phyloP scores from a whole-genome alignment of 2,329 filamentous ascomycete genomes.

The Thelonectria olida region DNA sequence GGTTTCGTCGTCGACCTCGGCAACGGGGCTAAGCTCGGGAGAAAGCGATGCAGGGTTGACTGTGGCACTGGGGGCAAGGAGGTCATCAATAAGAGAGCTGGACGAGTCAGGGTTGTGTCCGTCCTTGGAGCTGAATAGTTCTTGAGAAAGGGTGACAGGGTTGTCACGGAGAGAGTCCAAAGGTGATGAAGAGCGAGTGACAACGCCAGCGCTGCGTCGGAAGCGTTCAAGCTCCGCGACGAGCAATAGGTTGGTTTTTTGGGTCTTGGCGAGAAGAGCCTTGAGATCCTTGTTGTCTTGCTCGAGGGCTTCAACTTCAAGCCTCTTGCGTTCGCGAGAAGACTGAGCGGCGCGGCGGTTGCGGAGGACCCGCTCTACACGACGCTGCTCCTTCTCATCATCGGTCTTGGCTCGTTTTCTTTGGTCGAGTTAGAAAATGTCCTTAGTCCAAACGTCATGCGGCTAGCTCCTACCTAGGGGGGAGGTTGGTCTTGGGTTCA shows the following conservation, averaged over 20 bases:
- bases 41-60: constrained; percentile 71
- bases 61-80: constrained; percentile 58
- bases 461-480: constrained; percentile 73
- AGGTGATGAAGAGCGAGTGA: constrained; percentile 52
- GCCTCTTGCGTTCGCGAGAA: constrained; percentile 90
- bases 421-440: constrained; percentile 38
- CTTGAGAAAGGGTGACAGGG: constrained; percentile 66
- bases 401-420: constrained; percentile 98
- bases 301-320: constrained; percentile 87
- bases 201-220: constrained; percentile 53
- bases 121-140: constrained; percentile 63
- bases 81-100: constrained; percentile 53
- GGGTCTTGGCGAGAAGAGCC: constrained; percentile 66
- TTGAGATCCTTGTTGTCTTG: constrained; percentile 77
- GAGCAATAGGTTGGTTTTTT: constrained; percentile 61
- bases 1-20: constrained; percentile 50
- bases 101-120: constrained; percentile 44
- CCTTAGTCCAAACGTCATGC: not conserved
- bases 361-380: constrained; percentile 95
- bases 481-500: constrained; percentile 94
- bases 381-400: constrained; percentile 97
- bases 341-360: constrained; percentile 97
- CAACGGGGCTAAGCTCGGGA: constrained; percentile 62
- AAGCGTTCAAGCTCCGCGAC: constrained; percentile 61
- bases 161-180: constrained; percentile 55